Percentiles rank a stretch among this genome's conserved stretches.
These are phyloP conservation scores for Eucalyptus curtisii DNA, from an alignment of 345 rosid species.

Conservation along the genomic window DNA sequence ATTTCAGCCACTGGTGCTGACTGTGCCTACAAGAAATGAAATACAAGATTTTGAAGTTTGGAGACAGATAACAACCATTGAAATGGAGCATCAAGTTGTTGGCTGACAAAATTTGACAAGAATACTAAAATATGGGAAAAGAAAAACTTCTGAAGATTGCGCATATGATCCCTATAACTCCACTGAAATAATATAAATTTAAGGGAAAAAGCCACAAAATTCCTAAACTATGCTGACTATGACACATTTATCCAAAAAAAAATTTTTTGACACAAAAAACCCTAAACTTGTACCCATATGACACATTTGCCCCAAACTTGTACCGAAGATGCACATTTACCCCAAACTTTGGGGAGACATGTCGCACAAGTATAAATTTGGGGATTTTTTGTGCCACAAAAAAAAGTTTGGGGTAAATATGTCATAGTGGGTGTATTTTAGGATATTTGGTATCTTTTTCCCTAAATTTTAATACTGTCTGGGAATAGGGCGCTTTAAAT, in stretches of 20 bases:
- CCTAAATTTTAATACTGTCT: not conserved
- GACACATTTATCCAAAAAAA: too few relatives aligned
- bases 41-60: not conserved
- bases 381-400: too few relatives aligned
- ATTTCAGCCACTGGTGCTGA: slow-evolving; percentile 75
- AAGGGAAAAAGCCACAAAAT: too few relatives aligned
- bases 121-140: not conserved
- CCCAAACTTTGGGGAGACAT: too few relatives aligned
- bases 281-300: too few relatives aligned
- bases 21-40: slow-evolving; percentile 50
- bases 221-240: too few relatives aligned
- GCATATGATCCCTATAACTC: not conserved
- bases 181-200: not conserved
- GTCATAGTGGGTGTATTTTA: too few relatives aligned
- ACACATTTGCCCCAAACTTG: too few relatives aligned
- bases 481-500: not conserved
- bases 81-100: not conserved
- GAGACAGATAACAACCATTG: not conserved
- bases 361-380: too few relatives aligned
- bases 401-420: too few relatives aligned
- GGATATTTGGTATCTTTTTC: too few relatives aligned
- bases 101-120: not conserved
- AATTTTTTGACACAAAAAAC: rapidly evolving
- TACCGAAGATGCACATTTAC: too few relatives aligned
- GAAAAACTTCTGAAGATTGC: not conserved